A percentile compares a stretch with the other conserved stretches of the same genome.
These are phyloP conservation scores for Rugonectria rugulosa DNA, from an alignment of 2,329 filamentous ascomycete species.

Conservation along the genomic window DNA sequence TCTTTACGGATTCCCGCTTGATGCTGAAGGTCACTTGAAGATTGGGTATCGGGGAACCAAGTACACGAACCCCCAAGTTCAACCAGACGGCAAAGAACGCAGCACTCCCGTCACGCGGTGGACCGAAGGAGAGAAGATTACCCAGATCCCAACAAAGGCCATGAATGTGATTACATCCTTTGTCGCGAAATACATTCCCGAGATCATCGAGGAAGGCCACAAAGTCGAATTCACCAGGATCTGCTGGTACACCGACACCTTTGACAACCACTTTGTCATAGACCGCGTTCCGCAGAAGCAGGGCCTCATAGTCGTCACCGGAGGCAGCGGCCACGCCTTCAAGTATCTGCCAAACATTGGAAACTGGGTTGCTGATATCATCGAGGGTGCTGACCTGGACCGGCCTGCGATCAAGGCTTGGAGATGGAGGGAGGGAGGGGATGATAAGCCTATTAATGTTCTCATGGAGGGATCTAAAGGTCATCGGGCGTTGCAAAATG, in stretches of 20 bases:
- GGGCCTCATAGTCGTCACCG: constrained; percentile 66
- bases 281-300: constrained; percentile 58
- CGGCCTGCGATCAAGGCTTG: constrained; percentile 12
- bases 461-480: constrained; percentile 15
- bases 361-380: constrained; percentile 57
- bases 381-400: constrained; percentile 18
- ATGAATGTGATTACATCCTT: constrained; percentile 43
- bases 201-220: constrained; percentile 46
- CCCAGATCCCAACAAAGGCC: constrained; percentile 39
- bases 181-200: constrained; percentile 51
- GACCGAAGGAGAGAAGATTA: constrained; percentile 34
- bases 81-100: constrained; percentile 46
- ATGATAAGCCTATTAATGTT: neutral
- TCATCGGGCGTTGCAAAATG: constrained; percentile 13
- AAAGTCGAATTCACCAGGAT: constrained; percentile 44
- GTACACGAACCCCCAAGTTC: constrained; percentile 52
- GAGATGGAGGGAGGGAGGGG: constrained; percentile 7
- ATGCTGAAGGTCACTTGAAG: constrained; percentile 54
- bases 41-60: constrained; percentile 60
- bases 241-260: constrained; percentile 46
- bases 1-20: constrained; percentile 57
- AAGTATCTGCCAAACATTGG: constrained; percentile 68
- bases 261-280: constrained; percentile 44
- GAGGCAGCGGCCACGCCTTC: constrained; percentile 68
- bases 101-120: constrained; percentile 52